phyloP scores from a whole-genome alignment of 495 filamentous ascomycete species.

The Penicillium lagena region DNA sequence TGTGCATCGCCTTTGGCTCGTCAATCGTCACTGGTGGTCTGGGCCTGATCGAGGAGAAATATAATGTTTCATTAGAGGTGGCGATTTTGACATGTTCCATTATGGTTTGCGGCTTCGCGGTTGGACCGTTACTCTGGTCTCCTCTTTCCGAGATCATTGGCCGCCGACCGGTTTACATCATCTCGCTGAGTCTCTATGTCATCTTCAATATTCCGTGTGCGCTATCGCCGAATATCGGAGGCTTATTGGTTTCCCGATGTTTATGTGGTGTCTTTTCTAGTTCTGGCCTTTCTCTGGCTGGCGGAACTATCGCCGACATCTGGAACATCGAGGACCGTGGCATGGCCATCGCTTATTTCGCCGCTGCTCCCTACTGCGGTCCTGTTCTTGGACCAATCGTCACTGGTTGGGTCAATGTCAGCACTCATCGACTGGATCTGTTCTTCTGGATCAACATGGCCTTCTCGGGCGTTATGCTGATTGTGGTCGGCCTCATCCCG shows the following conservation, averaged over 20 bases:
- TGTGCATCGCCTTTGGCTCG: constrained; percentile 50
- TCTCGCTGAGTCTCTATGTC: constrained; percentile 42
- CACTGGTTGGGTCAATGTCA: constrained; percentile 47
- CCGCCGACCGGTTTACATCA: constrained; percentile 49
- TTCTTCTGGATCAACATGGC: constrained; percentile 40
- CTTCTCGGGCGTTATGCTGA: constrained; percentile 40
- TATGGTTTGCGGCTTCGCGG: constrained; percentile 35
- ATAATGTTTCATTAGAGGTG: constrained; percentile 57
- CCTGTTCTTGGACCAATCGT: constrained; percentile 55
- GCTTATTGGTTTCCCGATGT: constrained; percentile 51
- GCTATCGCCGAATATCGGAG: constrained; percentile 46
- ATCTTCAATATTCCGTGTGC: constrained; percentile 56
- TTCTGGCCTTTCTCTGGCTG: constrained; percentile 55
- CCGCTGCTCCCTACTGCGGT: constrained; percentile 47
- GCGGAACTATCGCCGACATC: constrained; percentile 56
- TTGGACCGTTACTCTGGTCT: constrained; percentile 50
- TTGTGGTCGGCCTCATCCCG: constrained; percentile 40
- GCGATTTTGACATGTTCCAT: constrained; percentile 47
- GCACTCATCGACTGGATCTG: constrained; percentile 48
- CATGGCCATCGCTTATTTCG: constrained; percentile 53
- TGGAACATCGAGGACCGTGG: constrained; percentile 53
- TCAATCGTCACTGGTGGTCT: constrained; percentile 59
- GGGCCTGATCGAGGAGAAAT: constrained; percentile 48
- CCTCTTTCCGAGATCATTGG: constrained; percentile 77
- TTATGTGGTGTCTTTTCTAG: constrained; percentile 54